phyloP scores from a whole-genome alignment of 1,284 basidiomycete species.

The Ganoderma boninense region DNA sequence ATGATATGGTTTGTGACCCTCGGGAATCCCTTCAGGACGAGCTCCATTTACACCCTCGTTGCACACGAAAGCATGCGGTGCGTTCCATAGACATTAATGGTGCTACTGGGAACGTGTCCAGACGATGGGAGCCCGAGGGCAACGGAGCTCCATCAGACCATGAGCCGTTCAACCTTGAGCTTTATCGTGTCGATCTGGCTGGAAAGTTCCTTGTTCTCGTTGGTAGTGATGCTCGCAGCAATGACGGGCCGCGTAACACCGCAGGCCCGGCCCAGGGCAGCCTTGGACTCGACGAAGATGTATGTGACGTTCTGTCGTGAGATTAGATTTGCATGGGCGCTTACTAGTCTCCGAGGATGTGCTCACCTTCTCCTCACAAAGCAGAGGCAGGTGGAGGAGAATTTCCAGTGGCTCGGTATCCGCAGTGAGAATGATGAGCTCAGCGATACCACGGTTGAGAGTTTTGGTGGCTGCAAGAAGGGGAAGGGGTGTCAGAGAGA shows the following conservation, averaged over 20 bases:
- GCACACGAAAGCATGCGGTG: conserved; percentile 17
- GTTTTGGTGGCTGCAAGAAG: conserved; percentile 88
- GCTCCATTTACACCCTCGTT: conserved; percentile 8
- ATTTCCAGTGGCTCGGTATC: conserved; percentile 99
- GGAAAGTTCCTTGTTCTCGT: conserved; percentile 92
- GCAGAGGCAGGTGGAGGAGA: conserved; percentile 93
- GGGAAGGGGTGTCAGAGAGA: conserved; percentile 10
- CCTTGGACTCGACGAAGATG: conserved; percentile 94
- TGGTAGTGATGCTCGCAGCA: conserved; percentile 94
- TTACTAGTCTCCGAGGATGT: conserved; percentile 4
- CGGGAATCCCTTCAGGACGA: neutral
- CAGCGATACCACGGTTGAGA: conserved; percentile 97
- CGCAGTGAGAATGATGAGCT: conserved; percentile 98
- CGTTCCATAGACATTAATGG: neutral
- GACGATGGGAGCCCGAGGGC: conserved; percentile 12
- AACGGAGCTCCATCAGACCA: conserved; percentile 39
- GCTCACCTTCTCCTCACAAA: conserved; percentile 97
- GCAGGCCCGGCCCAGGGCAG: conserved; percentile 95
- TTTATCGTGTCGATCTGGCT: conserved; percentile 94
- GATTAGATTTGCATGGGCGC: conserved; percentile 15
- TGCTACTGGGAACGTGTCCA: conserved; percentile 3
- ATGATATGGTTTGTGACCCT: conserved; percentile 15
- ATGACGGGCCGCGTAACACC: conserved; percentile 97
- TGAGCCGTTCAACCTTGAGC: conserved; percentile 84
- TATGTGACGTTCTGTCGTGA: conserved; percentile 88